Conservation (phyloP, 179 eudicot genomes). For the Silene coronaria region DNA sequence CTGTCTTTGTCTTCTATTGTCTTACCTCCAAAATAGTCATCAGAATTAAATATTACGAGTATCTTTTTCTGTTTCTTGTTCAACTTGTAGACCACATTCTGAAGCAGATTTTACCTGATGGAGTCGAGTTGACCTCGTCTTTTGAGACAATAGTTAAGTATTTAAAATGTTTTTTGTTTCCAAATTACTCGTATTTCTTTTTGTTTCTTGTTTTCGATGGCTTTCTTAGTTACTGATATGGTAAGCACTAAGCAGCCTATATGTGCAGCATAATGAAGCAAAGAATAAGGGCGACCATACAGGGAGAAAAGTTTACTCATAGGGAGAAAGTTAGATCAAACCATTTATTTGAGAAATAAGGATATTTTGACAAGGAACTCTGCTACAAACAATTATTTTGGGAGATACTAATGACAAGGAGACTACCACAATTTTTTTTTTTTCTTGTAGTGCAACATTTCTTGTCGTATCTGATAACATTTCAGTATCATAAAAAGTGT, state of each 20-base stretch:
- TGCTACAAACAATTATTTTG: background rate
- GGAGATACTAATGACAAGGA: background rate
- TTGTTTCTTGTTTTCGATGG: constrained; percentile 1
- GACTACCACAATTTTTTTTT: background rate
- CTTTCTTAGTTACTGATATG: constrained; percentile 3
- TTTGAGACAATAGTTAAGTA: constrained; percentile 98
- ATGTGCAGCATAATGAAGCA: background rate
- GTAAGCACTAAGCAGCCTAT: background rate
- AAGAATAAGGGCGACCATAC: background rate
- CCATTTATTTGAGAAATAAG: background rate
- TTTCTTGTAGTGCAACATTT: background rate
- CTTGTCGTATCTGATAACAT: background rate
- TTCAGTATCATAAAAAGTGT: background rate
- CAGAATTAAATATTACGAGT: background rate
- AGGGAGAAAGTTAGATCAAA: background rate
- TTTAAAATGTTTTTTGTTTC: constrained; percentile 17
- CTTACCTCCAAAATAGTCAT: background rate
- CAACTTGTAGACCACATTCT: constrained; percentile 66
- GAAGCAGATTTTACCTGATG: constrained; percentile 91
- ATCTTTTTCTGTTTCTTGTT: constrained; percentile 16
- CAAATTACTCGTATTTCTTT: background rate
- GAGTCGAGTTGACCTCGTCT: constrained; percentile 85
- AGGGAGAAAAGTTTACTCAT: background rate
- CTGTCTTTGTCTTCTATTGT: background rate
- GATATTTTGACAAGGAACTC: background rate